Evolutionary conservation across 768 basidiomycete species (phyloP).

Genomic region (Mycena rebaudengoi): DNA sequence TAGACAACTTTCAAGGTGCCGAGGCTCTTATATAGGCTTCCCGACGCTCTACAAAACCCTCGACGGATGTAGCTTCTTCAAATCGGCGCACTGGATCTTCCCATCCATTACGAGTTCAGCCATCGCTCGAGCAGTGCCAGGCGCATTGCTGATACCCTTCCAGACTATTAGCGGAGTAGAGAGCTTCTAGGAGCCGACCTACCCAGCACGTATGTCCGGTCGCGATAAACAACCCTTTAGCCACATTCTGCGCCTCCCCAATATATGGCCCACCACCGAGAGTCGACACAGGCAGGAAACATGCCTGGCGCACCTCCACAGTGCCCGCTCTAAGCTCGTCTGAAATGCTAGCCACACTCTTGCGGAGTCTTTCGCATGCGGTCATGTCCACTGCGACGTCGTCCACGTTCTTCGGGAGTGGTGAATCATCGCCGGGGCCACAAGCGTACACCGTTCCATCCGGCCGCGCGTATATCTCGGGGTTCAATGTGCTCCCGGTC

Average conservation of each 20-base stretch:
- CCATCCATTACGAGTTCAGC: slow-evolving; percentile 78
- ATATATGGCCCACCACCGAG: slow-evolving; percentile 74
- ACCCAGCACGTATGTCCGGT: slow-evolving; percentile 88
- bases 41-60: slow-evolving; percentile 44
- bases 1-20: too few species aligned
- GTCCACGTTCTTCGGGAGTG: slow-evolving; percentile 76
- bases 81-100: slow-evolving; percentile 62
- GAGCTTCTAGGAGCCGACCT: slow-evolving; percentile 32
- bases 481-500: slow-evolving; percentile 43
- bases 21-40: too few species aligned
- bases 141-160: slow-evolving; percentile 83
- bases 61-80: slow-evolving; percentile 56
- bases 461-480: slow-evolving; percentile 80
- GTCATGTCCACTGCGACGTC: slow-evolving; percentile 66
- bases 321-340: slow-evolving; percentile 60
- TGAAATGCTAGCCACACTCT: slow-evolving; percentile 70
- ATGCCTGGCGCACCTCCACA: slow-evolving; percentile 68
- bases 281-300: slow-evolving; percentile 76
- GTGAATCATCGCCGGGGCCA: slow-evolving; percentile 77
- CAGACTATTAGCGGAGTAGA: slow-evolving; percentile 8
- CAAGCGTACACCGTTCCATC: slow-evolving; percentile 79
- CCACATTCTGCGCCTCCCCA: slow-evolving; percentile 63
- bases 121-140: slow-evolving; percentile 81
- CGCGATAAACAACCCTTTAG: slow-evolving; percentile 73
- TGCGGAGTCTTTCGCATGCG: slow-evolving; percentile 64